Evolutionary conservation across 1,284 basidiomycete species (phyloP).

Genomic region (Exobasidium cylindrosporum): DNA sequence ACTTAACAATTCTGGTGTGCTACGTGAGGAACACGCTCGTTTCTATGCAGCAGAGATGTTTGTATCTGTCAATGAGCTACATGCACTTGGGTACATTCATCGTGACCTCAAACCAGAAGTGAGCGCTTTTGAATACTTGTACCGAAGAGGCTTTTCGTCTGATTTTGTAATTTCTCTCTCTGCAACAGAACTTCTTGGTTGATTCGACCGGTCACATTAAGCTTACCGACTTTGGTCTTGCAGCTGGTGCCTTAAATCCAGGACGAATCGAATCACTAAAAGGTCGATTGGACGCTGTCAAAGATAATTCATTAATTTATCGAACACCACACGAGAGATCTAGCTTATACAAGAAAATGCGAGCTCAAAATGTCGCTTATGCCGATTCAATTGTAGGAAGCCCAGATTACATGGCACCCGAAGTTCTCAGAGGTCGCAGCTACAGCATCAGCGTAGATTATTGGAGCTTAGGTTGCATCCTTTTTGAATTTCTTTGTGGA

Average conservation of each 20-base stretch:
- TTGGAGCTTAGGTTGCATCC: conserved; percentile 96
- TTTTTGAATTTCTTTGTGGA: conserved; percentile 82
- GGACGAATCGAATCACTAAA: conserved; percentile 90
- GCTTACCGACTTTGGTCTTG: conserved; percentile 95
- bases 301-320: conserved; percentile 84
- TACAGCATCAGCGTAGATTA: conserved; percentile 96
- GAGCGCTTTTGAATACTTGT: neutral
- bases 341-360: conserved; percentile 88
- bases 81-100: conserved; percentile 61
- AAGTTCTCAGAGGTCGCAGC: conserved; percentile 88
- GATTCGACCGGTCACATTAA: conserved; percentile 96
- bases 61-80: conserved; percentile 52
- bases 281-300: conserved; percentile 93
- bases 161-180: neutral
- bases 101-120: conserved; percentile 90
- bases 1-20: conserved; percentile 53
- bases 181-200: conserved; percentile 82
- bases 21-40: conserved; percentile 58
- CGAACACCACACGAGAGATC: conserved; percentile 91
- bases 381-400: conserved; percentile 98
- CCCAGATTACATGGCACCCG: conserved; percentile 79
- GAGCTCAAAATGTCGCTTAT: conserved; percentile 79
- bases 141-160: neutral
- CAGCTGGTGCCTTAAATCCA: conserved; percentile 92
- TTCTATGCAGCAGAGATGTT: conserved; percentile 55